Base-by-base conservation (phyloP, 1,284 basidiomycete species). In the Moesziomyces sp. region DNA sequence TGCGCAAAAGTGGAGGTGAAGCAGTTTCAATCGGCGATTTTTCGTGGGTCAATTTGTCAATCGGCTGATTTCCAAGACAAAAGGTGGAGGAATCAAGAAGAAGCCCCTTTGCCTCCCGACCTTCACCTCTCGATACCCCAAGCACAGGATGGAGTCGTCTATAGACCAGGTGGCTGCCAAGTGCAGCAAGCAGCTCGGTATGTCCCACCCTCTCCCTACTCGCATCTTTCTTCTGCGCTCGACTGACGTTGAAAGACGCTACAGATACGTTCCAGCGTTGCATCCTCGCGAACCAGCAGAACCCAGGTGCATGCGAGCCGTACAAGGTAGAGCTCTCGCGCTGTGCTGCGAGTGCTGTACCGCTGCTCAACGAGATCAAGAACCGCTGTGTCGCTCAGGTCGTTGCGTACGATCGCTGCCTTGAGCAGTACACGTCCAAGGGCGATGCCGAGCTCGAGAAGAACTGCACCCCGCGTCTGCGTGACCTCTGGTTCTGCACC, bases 181-280 rank as follows among this genome's bases (percentile, higher is more conserved):
- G 55, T 76, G 74, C 54, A 52, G 62, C 23, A 76, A 73, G 56
- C 70, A 76, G 57, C 74, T 76, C 19, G 73, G 73, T 75, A 52
- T 21, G 62, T 43, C 19, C 35, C 35, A 35, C 5, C 10, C 13
- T 3, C 13, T 3, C 3, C 19, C 11, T 11, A 16, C 16, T 16
- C 28, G 18, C 28, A 21, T 13, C 38, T 24, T 28, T 24, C 28
- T 19, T 40, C 10, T 7, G 24, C 24, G 24, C 24, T 26, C 24
- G 24, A 40, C 38, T 40, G 16, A 40, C 38, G 5, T 40, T 16
- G 16, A 9, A 18, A 44, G 23, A 26, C 13, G 5, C 3, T 3
- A 30, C 54, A 73, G 71, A 69, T 46, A 74, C 71, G 2, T 83
- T 80, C 58, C 78, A 83, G 52, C 74, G 80, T 28, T 83, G 81